Base-by-base conservation (phyloP, 768 basidiomycete genomes). In the Termitomyces sp. region DNA sequence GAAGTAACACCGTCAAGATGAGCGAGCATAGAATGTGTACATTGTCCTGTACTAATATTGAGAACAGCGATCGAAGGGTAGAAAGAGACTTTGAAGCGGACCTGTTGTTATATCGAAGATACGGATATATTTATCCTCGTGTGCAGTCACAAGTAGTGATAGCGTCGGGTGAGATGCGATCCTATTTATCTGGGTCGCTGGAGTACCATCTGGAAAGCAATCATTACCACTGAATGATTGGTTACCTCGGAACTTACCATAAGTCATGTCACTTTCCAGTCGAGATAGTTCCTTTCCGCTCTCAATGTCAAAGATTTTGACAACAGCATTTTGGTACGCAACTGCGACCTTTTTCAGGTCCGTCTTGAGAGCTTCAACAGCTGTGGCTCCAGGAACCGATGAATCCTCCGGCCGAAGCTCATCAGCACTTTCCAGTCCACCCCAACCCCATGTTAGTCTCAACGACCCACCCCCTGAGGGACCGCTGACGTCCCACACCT, bases 1-100 rank as follows among this genome's bases (percentile, higher is more conserved):
- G 92, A 94, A 16, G 95, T 97, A 33, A 98, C 89, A 3, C 91
- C 88, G 60, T 95, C 91, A 35, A 95, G 77, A 67, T 99, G 97
- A 23, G 92, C 94, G 16, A 88, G 74, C 78, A 96, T 91, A 43
- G 91, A 89, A 68, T 94, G 85, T 27, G 90, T 92, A 67, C 91
- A 93, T 80, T 88, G 85, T 27, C 89, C 89, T 90, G 63, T 20
- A 51, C 18, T 56, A 38, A 60, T 42, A 36, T 45, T 51, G 55
- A 49, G 39, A 50, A 50, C 46, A 27, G 44, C 4, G 22, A 25
- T 40, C 27, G 27, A 47, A 15, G 18, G 22, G 44, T 35, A 51
- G 32, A 13, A 29, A 47, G n/a, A n/a, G n/a, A n/a, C n/a, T 12
- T 27, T 39, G 39, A 32, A 10, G 69, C 86, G 56, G 53, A 93